Evolutionary conservation across 352 stramenopile genomes (phyloP).

Genomic region (Phytopythium aichiense): DNA sequence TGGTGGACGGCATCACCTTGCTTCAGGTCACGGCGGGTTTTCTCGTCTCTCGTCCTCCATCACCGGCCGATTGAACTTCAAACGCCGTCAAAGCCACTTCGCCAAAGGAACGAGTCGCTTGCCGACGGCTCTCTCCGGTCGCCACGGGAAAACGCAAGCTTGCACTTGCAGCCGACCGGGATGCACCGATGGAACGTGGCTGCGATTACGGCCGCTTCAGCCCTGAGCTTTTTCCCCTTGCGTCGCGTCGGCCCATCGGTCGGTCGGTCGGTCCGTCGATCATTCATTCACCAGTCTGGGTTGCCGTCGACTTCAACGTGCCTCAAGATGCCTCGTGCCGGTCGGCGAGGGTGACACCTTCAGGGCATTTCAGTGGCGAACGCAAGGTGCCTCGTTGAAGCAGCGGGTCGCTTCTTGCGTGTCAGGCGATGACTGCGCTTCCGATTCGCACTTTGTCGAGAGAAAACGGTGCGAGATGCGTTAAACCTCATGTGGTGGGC

Average conservation of each 20-base stretch:
- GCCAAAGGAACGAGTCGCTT: too few species aligned
- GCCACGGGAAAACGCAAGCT: conserved; percentile 2
- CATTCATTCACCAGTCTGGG: too few species aligned
- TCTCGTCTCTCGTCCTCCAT: background rate
- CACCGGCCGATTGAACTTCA: background rate
- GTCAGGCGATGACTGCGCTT: conserved; percentile 16
- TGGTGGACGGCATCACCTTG: too few species aligned
- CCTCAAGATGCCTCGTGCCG: too few species aligned
- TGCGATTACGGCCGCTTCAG: background rate
- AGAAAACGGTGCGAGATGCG: conserved; percentile 1
- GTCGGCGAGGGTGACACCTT: background rate
- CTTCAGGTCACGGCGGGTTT: background rate
- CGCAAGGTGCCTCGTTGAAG: conserved; percentile 15
- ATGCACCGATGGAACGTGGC: background rate
- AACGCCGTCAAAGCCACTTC: too few species aligned
- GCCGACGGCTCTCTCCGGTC: background rate
- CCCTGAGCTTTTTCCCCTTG: background rate
- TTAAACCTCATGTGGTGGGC: background rate
- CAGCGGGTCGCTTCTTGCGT: conserved; percentile 11
- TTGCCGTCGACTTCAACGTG: conserved; percentile 6
- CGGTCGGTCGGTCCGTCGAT: background rate
- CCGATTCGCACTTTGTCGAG: conserved; percentile 15
- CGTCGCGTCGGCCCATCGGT: background rate
- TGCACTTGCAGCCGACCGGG: background rate
- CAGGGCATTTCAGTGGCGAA: conserved; percentile 9